phyloP scores from a whole-genome alignment of 2,329 filamentous ascomycete genomes.

The Cordyceps cateniannulata region DNA sequence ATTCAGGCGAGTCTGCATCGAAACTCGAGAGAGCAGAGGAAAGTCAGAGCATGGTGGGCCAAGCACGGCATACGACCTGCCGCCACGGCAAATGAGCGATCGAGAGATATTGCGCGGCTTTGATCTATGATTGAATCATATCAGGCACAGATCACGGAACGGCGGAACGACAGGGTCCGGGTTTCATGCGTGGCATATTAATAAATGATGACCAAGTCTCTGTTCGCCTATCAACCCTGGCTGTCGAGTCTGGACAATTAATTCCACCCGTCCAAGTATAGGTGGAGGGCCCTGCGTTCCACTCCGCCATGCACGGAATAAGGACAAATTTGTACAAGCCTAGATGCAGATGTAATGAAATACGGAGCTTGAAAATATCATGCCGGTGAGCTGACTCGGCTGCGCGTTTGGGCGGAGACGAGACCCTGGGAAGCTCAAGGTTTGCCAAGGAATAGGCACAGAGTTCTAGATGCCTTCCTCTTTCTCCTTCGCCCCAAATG shows the following conservation, averaged over 20 bases:
- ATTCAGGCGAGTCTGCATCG: constrained; percentile 94
- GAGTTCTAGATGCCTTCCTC: background rate
- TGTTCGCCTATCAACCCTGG: too few relatives aligned
- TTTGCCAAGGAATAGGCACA: background rate
- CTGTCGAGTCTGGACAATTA: too few relatives aligned
- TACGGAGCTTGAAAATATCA: background rate
- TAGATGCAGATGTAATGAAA: background rate
- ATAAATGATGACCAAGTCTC: background rate
- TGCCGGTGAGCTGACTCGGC: background rate
- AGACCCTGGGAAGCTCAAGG: background rate
- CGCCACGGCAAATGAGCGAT: background rate
- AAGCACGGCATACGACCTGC: constrained; percentile 50
- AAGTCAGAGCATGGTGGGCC: constrained; percentile 82
- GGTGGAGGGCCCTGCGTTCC: too few relatives aligned
- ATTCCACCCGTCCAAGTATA: too few relatives aligned
- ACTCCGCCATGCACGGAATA: background rate
- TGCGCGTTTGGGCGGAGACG: background rate
- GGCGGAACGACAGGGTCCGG: background rate
- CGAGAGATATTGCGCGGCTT: background rate
- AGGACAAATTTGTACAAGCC: background rate
- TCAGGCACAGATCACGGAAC: background rate
- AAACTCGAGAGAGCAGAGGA: constrained; percentile 65
- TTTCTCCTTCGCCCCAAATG: background rate
- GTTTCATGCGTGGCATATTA: background rate
- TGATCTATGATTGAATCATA: background rate